A percentile compares a stretch with the other conserved stretches of the same genome.
Conservation (phyloP, 495 filamentous ascomycete genomes). For the Tuber indicum region DNA sequence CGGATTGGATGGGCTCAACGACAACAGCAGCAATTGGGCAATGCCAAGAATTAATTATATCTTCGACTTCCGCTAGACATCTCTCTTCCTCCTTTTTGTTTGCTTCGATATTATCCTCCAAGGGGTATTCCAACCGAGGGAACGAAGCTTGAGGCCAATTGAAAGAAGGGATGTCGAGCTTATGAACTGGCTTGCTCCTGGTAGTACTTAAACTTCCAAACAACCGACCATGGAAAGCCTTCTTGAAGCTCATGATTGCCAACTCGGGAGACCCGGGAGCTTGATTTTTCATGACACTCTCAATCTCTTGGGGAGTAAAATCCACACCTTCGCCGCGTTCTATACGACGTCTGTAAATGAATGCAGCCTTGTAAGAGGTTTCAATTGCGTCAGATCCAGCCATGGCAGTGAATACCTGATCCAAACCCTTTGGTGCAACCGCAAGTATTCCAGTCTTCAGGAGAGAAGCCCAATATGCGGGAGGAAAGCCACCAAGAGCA, state of each 20-base stretch:
- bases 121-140: conserved; percentile 81
- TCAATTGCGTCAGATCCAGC: conserved; percentile 97
- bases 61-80: conserved; percentile 83
- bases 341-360: conserved; percentile 90
- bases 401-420: conserved; percentile 96
- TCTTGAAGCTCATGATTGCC: conserved; percentile 89
- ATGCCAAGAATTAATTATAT: conserved; percentile 68
- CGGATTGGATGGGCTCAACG: conserved; percentile 94
- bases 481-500: conserved; percentile 93
- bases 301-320: conserved; percentile 76
- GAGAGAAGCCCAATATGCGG: conserved; percentile 77
- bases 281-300: conserved; percentile 77
- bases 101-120: conserved; percentile 73
- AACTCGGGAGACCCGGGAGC: conserved; percentile 73
- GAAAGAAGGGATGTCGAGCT: conserved; percentile 96
- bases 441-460: conserved; percentile 81
- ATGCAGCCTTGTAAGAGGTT: conserved; percentile 97
- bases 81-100: conserved; percentile 78
- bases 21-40: conserved; percentile 83
- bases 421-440: conserved; percentile 81
- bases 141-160: conserved; percentile 97
- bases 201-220: conserved; percentile 91
- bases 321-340: conserved; percentile 81
- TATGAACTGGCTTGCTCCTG: conserved; percentile 94
- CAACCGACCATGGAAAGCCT: conserved; percentile 90